Percentiles rank a stretch among this genome's conserved stretches.
These are phyloP conservation scores for Lasiodiplodia gonubiensis DNA, from an alignment of 2,329 filamentous ascomycete species.

Conservation along the genomic window DNA sequence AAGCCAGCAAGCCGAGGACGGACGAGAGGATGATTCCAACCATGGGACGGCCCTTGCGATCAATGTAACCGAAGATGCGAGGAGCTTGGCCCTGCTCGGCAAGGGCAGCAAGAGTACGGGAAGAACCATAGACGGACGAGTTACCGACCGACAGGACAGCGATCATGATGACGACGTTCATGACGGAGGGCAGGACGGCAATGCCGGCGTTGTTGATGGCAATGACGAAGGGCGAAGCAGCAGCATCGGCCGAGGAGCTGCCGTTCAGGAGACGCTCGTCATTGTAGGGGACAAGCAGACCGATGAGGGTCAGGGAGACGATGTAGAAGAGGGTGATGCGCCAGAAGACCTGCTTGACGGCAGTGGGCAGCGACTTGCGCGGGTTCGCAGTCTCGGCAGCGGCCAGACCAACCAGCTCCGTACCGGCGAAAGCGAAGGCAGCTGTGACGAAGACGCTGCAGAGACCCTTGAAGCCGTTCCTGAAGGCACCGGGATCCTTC, in stretches of 20 bases:
- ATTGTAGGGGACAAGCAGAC: constrained; percentile 78
- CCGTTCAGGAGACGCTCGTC: constrained; percentile 67
- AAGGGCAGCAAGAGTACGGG: constrained; percentile 85
- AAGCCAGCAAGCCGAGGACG: constrained; percentile 63
- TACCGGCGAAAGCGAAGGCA: constrained; percentile 77
- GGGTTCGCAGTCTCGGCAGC: constrained; percentile 77
- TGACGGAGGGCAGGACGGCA: constrained; percentile 78
- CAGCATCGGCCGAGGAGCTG: constrained; percentile 66
- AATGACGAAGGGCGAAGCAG: constrained; percentile 90
- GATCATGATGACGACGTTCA: constrained; percentile 92
- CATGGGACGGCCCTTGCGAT: constrained; percentile 46
- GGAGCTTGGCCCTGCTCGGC: constrained; percentile 75
- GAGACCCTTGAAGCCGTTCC: constrained; percentile 81
- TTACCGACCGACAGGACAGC: constrained; percentile 91
- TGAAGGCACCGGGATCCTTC: constrained; percentile 79
- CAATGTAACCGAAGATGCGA: constrained; percentile 64
- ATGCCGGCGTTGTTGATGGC: constrained; percentile 87
- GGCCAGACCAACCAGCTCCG: constrained; percentile 77
- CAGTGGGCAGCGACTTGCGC: constrained; percentile 82
- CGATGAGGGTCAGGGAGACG: constrained; percentile 78
- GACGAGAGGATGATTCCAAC: constrained; percentile 60
- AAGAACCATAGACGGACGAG: constrained; percentile 88
- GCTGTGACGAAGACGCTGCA: constrained; percentile 79
- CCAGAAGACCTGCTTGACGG: constrained; percentile 96
- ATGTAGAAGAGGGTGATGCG: constrained; percentile 87